Percentiles rank a stretch among this genome's conserved stretches.
These are phyloP conservation scores for Sugiyamaella japonica DNA, from an alignment of 1,139 yeast species.

Conservation along the genomic window DNA sequence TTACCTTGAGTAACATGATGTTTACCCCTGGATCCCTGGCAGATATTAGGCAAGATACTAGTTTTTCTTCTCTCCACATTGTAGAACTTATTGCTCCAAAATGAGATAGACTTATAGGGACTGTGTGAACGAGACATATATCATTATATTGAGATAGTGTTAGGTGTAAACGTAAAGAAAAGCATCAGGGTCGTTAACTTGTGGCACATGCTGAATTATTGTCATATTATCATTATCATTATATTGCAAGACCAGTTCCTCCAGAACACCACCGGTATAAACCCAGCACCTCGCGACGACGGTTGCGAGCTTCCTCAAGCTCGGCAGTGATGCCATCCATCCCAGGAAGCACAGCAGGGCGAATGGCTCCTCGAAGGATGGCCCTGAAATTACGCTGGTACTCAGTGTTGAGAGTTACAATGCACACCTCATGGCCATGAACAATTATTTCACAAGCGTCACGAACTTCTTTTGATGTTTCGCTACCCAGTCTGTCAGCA, in stretches of 20 bases:
- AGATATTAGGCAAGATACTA: too few relatives aligned
- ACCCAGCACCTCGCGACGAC: conserved; percentile 35
- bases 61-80: too few relatives aligned
- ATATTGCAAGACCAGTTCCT: conserved; percentile 35
- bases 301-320: conserved; percentile 29
- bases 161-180: too few relatives aligned
- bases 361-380: conserved; percentile 34
- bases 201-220: too few relatives aligned
- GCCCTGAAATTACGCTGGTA: conserved; percentile 38
- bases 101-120: too few relatives aligned
- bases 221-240: neutral
- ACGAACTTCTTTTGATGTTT: conserved; percentile 36
- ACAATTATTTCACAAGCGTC: conserved; percentile 38
- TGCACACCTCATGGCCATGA: conserved; percentile 41
- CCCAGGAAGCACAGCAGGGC: conserved; percentile 15
- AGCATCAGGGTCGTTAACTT: too few relatives aligned
- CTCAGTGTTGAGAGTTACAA: conserved; percentile 38
- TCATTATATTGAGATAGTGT: too few relatives aligned
- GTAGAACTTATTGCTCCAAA: too few relatives aligned
- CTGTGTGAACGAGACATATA: too few relatives aligned
- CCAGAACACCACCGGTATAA: conserved; percentile 36
- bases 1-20: too few relatives aligned
- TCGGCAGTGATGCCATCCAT: conserved; percentile 23
- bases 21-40: too few relatives aligned
- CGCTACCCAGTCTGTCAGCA: conserved; percentile 35